These are phyloP conservation scores for Oryza meyeriana DNA, from an alignment of 176 grass and related monocot species.

Conservation along the genomic window DNA sequence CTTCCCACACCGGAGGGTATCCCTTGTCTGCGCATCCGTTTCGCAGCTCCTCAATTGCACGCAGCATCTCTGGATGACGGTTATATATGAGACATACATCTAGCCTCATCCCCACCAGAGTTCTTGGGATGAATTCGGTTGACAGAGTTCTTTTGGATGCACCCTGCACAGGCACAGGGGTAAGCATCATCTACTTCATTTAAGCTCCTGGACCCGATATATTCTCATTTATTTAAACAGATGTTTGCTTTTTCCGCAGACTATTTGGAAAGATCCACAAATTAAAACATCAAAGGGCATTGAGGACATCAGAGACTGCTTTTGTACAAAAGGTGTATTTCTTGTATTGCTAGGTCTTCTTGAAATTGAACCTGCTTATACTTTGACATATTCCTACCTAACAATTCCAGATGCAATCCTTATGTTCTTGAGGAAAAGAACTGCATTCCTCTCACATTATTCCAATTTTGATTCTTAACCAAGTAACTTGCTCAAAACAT, in stretches of 20 bases:
- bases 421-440: background rate
- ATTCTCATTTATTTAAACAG: background rate
- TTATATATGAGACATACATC: no score
- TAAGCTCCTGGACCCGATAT: constrained; percentile 25
- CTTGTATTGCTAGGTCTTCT: constrained; percentile 1
- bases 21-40: no score
- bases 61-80: no score
- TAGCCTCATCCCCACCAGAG: no score
- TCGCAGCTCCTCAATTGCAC: no score
- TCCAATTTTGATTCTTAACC: background rate
- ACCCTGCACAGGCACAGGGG: constrained; percentile 90
- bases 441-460: background rate
- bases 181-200: constrained; percentile 34
- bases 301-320: constrained; percentile 80
- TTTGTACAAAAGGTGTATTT: constrained; percentile 92
- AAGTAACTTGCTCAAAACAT: background rate
- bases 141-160: constrained; percentile 98
- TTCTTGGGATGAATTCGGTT: constrained; percentile 85
- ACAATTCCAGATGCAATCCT: background rate
- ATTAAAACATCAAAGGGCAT: constrained; percentile 89
- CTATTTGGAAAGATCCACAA: constrained; percentile 84
- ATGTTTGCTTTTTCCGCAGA: constrained; percentile 48
- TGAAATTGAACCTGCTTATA: background rate
- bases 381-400: no score
- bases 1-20: no score